phyloP scores from a whole-genome alignment of 1,284 basidiomycete genomes.

The Exobasidium rhododendri region DNA sequence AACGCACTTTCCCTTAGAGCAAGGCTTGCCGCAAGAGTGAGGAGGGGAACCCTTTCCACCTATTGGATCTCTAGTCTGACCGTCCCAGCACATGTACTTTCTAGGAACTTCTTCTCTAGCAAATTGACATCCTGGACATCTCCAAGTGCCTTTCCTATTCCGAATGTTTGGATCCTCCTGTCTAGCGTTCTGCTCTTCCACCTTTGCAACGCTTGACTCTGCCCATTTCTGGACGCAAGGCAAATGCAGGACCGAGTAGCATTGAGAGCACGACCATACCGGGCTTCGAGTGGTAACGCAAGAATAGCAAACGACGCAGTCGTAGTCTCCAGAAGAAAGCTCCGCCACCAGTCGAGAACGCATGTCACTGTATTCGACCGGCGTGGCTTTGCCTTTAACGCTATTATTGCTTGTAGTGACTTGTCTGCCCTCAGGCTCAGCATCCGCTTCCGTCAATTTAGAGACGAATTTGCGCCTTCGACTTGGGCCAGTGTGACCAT shows the following conservation, averaged over 20 bases:
- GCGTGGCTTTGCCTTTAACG: not conserved
- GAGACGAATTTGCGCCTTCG: conserved; percentile 35
- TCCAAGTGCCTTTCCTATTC: conserved; percentile 42
- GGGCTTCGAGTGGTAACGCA: conserved; percentile 40
- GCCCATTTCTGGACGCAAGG: conserved; percentile 51
- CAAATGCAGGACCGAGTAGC: conserved; percentile 49
- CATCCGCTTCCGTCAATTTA: conserved; percentile 26
- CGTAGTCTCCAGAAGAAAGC: conserved; percentile 46
- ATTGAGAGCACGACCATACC: conserved; percentile 50
- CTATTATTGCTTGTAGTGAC: not conserved
- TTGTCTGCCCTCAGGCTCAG: not conserved
- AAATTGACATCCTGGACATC: conserved; percentile 52
- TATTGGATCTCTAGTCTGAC: conserved; percentile 33
- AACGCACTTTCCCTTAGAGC: conserved; percentile 37
- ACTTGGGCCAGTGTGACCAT: not conserved
- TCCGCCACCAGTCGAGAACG: conserved; percentile 47
- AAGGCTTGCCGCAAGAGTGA: conserved; percentile 48
- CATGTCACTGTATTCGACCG: conserved; percentile 41
- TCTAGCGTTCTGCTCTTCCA: conserved; percentile 49
- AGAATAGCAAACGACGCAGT: conserved; percentile 52
- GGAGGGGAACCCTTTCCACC: conserved; percentile 31
- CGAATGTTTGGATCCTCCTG: conserved; percentile 50
- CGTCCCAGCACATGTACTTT: conserved; percentile 51
- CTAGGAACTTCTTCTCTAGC: conserved; percentile 44
- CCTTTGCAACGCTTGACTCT: conserved; percentile 45